Conservation (phyloP, 495 filamentous ascomycete genomes). For the Talaromyces liani region DNA sequence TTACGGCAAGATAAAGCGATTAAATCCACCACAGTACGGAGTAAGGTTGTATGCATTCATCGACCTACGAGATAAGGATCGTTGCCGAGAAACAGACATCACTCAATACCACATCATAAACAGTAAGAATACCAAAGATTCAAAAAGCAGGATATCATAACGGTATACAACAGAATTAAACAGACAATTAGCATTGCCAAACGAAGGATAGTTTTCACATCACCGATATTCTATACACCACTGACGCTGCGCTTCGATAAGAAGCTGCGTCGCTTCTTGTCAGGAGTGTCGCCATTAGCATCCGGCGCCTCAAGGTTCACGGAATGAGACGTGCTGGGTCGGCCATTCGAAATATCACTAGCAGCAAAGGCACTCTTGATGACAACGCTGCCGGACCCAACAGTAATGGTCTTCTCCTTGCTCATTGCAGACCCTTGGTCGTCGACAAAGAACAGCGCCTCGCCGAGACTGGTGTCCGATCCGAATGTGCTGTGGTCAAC, state of each 20-base stretch:
- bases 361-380: slow-evolving; percentile 57
- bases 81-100: neutral
- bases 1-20: neutral
- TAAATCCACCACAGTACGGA: neutral
- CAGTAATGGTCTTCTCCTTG: slow-evolving; percentile 63
- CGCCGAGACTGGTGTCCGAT: slow-evolving; percentile 72
- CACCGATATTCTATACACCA: slow-evolving; percentile 26
- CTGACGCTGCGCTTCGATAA: slow-evolving; percentile 49
- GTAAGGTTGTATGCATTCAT: neutral
- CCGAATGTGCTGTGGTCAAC: slow-evolving; percentile 78
- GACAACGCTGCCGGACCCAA: slow-evolving; percentile 60
- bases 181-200: neutral
- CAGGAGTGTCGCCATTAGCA: slow-evolving; percentile 47
- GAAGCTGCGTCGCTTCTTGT: slow-evolving; percentile 42
- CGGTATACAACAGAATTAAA: neutral
- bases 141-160: slow-evolving; percentile 4
- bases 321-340: slow-evolving; percentile 34
- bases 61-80: neutral
- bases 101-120: neutral
- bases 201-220: slow-evolving; percentile 9
- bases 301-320: slow-evolving; percentile 23
- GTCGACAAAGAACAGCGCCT: slow-evolving; percentile 80
- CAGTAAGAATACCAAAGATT: neutral
- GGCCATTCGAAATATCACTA: slow-evolving; percentile 18
- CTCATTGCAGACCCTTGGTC: slow-evolving; percentile 59